These are phyloP conservation scores for Friedmanniomyces endolithicus DNA, from an alignment of 495 filamentous ascomycete genomes.

Conservation along the genomic window DNA sequence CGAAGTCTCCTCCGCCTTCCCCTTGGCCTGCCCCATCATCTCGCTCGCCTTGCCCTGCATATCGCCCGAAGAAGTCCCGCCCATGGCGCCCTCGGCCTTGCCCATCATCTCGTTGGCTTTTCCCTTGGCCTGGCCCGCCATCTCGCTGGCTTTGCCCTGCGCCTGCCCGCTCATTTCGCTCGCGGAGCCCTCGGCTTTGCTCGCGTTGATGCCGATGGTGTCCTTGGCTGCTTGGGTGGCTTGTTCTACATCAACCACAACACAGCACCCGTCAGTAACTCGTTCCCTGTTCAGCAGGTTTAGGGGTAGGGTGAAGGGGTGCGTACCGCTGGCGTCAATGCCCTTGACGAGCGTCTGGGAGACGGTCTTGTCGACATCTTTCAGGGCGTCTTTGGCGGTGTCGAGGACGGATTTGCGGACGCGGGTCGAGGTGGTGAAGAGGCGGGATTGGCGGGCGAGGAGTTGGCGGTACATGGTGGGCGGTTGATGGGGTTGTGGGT, in stretches of 20 bases:
- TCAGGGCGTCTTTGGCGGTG: slow-evolving; percentile 42
- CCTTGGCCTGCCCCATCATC: slow-evolving; percentile 36
- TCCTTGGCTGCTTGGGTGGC: slow-evolving; percentile 33
- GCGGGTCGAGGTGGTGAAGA: slow-evolving; percentile 27
- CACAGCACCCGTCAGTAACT: too few relatives aligned
- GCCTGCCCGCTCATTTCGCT: slow-evolving; percentile 35
- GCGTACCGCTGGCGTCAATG: slow-evolving; percentile 41
- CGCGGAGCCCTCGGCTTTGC: slow-evolving; percentile 32
- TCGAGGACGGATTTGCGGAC: slow-evolving; percentile 33
- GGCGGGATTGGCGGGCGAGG: slow-evolving; percentile 26
- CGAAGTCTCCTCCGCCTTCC: slow-evolving; percentile 31
- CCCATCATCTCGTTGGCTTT: slow-evolving; percentile 23
- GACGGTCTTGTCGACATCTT: slow-evolving; percentile 43
- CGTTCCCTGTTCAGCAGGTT: too few relatives aligned
- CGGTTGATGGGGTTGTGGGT: background rate
- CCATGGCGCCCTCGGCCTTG: slow-evolving; percentile 21
- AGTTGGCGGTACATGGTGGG: slow-evolving; percentile 24
- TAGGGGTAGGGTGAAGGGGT: too few relatives aligned
- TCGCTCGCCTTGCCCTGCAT: too few relatives aligned
- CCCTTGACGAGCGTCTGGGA: slow-evolving; percentile 47
- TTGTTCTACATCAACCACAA: slow-evolving; percentile 34
- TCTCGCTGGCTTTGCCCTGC: slow-evolving; percentile 35
- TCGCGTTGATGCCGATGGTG: slow-evolving; percentile 22
- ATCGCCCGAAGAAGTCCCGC: too few relatives aligned
- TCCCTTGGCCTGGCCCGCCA: slow-evolving; percentile 34